Base-by-base conservation (phyloP, 108 stramenopile genomes). In the Cylindrotheca closterium region DNA sequence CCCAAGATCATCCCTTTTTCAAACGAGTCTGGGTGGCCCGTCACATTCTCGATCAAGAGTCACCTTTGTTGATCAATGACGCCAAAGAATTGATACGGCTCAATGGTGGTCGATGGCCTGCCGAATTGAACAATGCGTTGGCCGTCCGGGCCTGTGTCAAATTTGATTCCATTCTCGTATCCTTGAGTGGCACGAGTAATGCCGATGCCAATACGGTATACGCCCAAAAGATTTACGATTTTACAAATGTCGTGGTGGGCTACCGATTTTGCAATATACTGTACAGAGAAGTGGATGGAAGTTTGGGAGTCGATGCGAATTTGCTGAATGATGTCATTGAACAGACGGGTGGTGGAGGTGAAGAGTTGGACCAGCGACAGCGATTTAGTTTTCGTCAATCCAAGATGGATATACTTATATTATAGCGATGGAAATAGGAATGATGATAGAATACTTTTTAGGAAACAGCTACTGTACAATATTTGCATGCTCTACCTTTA, bases 321-420 rank as follows among this genome's bases (percentile, higher is more conserved):
- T 46, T 92, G 8, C 50, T 92, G 17, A 88, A 88, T 51, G 90
- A 86, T 83, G 87, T 86, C 0, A 68, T 63, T 19, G 87, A 88
- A 58, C 90, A 92, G 60, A 32, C 46, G 24, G 83, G 83, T 54
- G 87, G 87, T 15, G 85, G 83, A n/a, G 83, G 74, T 0, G 83
- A 84, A 63, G 33, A 47, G 2, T 23, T 71, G 30, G 18, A 55
- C 29, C 22, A 12, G 22, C 47, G 30, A 26, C 7, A 10, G 37
- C 10, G 10, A 10, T 7, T 7, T 7, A 42, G 15, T 42, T n/a
- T n/a, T n/a, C 37, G 37, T 10, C 7, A 42, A 42, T 42, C 37
- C 10, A 42, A 42, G 15, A 15, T 42, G 37, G 37, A 42, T 15
- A 42, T 42, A 10, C 37, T 42, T 42, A 42, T 42, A 42, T 42